phyloP scores from a whole-genome alignment of 768 basidiomycete genomes.

The Coprinellus micaceus region DNA sequence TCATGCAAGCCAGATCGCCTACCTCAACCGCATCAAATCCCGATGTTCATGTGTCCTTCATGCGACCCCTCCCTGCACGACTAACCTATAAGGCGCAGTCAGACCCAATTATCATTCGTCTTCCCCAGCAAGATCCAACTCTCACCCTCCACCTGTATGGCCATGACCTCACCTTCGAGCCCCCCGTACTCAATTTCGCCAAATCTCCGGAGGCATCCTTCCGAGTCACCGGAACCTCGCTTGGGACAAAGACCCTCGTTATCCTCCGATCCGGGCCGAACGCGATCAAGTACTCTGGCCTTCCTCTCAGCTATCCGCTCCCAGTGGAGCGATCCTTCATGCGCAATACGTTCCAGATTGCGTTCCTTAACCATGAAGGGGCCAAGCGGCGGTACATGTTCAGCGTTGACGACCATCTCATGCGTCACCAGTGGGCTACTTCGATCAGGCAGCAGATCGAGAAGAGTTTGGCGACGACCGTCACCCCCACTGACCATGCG shows the following conservation, averaged over 20 bases:
- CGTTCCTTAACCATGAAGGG: conserved; percentile 68
- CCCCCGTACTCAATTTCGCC: conserved; percentile 74
- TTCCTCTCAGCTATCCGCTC: conserved; percentile 76
- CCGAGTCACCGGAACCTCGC: conserved; percentile 79
- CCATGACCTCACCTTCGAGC: conserved; percentile 86
- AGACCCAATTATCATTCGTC: conserved; percentile 80
- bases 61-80: conserved; percentile 68
- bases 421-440: conserved; percentile 70
- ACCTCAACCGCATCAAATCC: conserved; percentile 33
- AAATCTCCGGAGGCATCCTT: conserved; percentile 82
- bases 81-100: conserved; percentile 88
- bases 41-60: conserved; percentile 62
- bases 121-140: conserved; percentile 80
- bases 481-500: conserved; percentile 29
- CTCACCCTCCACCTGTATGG: conserved; percentile 83
- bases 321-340: conserved; percentile 91
- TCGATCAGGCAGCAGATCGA: conserved; percentile 69
- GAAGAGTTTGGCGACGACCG: conserved; percentile 30
- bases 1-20: conserved; percentile 64
- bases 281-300: conserved; percentile 75
- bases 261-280: conserved; percentile 83
- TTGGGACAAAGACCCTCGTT: conserved; percentile 80
- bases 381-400: conserved; percentile 90
- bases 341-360: conserved; percentile 93
- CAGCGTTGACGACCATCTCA: conserved; percentile 77